These are phyloP conservation scores for Aurifilum marmelostoma DNA, from an alignment of 2,329 filamentous ascomycete genomes.

Conservation along the genomic window DNA sequence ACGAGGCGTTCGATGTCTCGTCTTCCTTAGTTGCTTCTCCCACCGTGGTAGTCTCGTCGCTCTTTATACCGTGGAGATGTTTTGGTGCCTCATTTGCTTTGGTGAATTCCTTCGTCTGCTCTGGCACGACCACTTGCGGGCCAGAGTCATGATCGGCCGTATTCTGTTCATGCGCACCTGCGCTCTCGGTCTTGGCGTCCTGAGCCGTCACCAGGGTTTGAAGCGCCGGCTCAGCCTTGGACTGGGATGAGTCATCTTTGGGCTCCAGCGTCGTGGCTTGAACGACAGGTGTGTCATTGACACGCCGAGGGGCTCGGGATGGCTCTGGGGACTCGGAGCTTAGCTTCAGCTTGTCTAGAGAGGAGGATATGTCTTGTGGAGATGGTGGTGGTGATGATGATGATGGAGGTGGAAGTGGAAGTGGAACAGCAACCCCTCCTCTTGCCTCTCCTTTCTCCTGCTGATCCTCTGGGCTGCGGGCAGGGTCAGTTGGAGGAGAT, in stretches of 20 bases:
- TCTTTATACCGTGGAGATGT: background rate
- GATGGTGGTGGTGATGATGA: conserved; percentile 4
- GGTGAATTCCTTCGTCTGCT: background rate
- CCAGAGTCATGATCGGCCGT: background rate
- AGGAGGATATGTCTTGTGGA: conserved; percentile 15
- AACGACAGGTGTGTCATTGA: conserved; percentile 14
- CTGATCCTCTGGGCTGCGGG: conserved; percentile 18
- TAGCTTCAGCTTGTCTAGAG: conserved; percentile 30
- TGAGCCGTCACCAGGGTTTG: conserved; percentile 22
- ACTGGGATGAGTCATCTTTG: conserved; percentile 17
- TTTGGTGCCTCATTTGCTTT: background rate
- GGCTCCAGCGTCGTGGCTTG: background rate
- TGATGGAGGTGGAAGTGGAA: conserved; percentile 11
- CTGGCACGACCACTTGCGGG: background rate
- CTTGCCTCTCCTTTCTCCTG: conserved; percentile 2
- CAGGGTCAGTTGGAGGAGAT: conserved; percentile 18
- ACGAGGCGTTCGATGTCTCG: background rate
- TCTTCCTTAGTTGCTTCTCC: background rate
- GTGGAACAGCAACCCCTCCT: conserved; percentile 17
- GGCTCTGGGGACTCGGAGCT: conserved; percentile 26
- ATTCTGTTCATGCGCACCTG: conserved; percentile 16
- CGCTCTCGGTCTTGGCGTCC: conserved; percentile 12
- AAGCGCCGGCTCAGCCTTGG: conserved; percentile 21
- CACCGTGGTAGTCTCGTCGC: background rate
- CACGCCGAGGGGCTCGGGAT: conserved; percentile 14